Conservation (phyloP, 495 filamentous ascomycete genomes). For the Penicillium parvum region DNA sequence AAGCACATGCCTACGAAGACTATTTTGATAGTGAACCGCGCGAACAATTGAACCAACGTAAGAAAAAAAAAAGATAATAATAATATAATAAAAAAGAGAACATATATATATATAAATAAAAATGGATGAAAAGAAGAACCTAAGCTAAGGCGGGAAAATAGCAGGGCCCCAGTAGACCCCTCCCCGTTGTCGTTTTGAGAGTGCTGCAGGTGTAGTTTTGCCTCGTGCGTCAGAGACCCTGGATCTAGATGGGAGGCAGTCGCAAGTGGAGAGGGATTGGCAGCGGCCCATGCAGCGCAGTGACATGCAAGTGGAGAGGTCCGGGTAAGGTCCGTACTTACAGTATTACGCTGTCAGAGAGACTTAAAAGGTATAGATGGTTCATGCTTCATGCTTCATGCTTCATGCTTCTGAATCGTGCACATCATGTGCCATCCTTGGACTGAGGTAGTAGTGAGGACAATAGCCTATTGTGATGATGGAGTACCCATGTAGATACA, state of each 20-base stretch:
- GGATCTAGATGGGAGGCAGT: slow-evolving; percentile 26
- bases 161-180: slow-evolving; percentile 21
- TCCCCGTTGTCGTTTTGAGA: slow-evolving; percentile 29
- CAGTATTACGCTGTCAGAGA: slow-evolving; percentile 1
- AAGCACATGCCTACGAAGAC: slow-evolving; percentile 8
- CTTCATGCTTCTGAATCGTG: background rate
- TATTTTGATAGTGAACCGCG: slow-evolving; percentile 8
- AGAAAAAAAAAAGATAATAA: slow-evolving; percentile 9
- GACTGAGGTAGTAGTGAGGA: background rate
- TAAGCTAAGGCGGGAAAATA: slow-evolving; percentile 12
- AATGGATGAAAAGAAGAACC: slow-evolving; percentile 14
- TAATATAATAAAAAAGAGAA: slow-evolving; percentile 3
- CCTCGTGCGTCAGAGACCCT: slow-evolving; percentile 36
- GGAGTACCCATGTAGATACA: background rate
- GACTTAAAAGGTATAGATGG: background rate
- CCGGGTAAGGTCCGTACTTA: background rate
- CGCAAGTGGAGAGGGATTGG: slow-evolving; percentile 24
- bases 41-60: slow-evolving; percentile 6
- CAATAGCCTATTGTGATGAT: background rate
- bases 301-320: slow-evolving; percentile 13
- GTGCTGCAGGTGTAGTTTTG: slow-evolving; percentile 34
- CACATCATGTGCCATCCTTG: slow-evolving; percentile 7
- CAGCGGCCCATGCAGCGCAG: slow-evolving; percentile 24
- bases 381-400: background rate
- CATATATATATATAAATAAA: no score